Percentiles rank a stretch among this genome's conserved stretches.
These are phyloP conservation scores for Fusarium tuaranense DNA, from an alignment of 2,329 filamentous ascomycete species.

Conservation along the genomic window DNA sequence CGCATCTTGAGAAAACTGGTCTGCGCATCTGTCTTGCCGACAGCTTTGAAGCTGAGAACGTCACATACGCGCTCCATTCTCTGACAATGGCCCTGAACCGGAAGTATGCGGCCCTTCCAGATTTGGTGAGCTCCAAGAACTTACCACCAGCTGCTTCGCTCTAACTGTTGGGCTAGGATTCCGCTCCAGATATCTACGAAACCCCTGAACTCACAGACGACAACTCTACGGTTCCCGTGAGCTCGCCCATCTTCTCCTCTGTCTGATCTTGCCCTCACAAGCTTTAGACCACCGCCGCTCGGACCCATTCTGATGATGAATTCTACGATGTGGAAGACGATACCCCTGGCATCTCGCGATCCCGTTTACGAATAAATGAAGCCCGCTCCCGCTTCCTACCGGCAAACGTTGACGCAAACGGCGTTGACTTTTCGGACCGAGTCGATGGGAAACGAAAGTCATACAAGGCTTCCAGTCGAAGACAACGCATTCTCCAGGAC, in stretches of 20 bases:
- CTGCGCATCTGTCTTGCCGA: not conserved
- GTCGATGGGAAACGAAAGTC: conserved; percentile 85
- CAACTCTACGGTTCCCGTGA: conserved; percentile 84
- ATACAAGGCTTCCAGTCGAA: conserved; percentile 80
- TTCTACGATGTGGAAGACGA: conserved; percentile 74
- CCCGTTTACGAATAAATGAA: conserved; percentile 79
- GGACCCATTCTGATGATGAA: conserved; percentile 71
- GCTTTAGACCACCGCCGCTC: conserved; percentile 64
- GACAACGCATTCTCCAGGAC: conserved; percentile 71
- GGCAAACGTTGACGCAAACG: conserved; percentile 78
- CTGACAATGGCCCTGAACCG: conserved; percentile 77
- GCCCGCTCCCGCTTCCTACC: conserved; percentile 85
- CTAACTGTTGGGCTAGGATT: conserved; percentile 70
- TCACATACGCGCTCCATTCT: not conserved
- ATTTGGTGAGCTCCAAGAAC: conserved; percentile 68
- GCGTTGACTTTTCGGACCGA: conserved; percentile 91
- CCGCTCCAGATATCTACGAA: conserved; percentile 95
- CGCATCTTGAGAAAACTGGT: not conserved
- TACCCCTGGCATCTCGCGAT: conserved; percentile 77
- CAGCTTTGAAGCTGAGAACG: not conserved
- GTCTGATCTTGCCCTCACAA: conserved; percentile 36
- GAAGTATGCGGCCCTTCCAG: conserved; percentile 85
- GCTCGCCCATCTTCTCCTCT: conserved; percentile 44
- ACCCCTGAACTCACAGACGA: conserved; percentile 94
- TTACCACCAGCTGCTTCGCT: conserved; percentile 3